Evolutionary conservation across 306 rosid species (phyloP).

Genomic region (Adenanthera pavonina): DNA sequence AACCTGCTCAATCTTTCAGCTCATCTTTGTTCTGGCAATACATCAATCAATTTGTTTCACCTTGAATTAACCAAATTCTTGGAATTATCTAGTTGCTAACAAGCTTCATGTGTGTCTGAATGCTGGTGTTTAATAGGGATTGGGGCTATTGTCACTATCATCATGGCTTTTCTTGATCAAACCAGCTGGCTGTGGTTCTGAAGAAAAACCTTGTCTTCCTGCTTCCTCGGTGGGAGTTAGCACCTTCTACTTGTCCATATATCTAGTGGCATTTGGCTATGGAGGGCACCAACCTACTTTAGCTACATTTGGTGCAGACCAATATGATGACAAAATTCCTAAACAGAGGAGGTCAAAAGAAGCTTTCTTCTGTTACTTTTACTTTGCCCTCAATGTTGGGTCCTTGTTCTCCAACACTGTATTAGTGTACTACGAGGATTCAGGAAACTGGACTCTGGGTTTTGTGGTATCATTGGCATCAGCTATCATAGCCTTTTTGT

Average conservation of each 20-base stretch:
- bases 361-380: slow-evolving; percentile 65
- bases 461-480: slow-evolving; percentile 54
- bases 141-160: slow-evolving; percentile 57
- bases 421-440: slow-evolving; percentile 62
- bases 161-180: slow-evolving; percentile 62
- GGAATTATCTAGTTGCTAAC: neutral
- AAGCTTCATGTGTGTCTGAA: neutral
- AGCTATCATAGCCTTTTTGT: slow-evolving; percentile 54
- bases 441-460: slow-evolving; percentile 67
- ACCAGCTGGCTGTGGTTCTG: slow-evolving; percentile 64
- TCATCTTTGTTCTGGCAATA: slow-evolving; percentile 56
- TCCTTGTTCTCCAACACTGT: slow-evolving; percentile 69
- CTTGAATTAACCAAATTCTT: neutral
- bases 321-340: slow-evolving; percentile 60
- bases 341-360: slow-evolving; percentile 45
- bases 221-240: slow-evolving; percentile 45
- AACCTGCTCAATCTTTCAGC: slow-evolving; percentile 65
- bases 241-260: slow-evolving; percentile 65
- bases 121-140: slow-evolving; percentile 45
- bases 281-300: slow-evolving; percentile 79
- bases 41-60: neutral
- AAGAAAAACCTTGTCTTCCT: slow-evolving; percentile 43
- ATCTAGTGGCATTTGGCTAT: slow-evolving; percentile 69
- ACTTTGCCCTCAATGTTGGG: slow-evolving; percentile 65
- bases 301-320: slow-evolving; percentile 76